Percentiles rank a stretch among this genome's conserved stretches.
Conservation (phyloP, 768 basidiomycete species). For the Tephrocybe sp. region DNA sequence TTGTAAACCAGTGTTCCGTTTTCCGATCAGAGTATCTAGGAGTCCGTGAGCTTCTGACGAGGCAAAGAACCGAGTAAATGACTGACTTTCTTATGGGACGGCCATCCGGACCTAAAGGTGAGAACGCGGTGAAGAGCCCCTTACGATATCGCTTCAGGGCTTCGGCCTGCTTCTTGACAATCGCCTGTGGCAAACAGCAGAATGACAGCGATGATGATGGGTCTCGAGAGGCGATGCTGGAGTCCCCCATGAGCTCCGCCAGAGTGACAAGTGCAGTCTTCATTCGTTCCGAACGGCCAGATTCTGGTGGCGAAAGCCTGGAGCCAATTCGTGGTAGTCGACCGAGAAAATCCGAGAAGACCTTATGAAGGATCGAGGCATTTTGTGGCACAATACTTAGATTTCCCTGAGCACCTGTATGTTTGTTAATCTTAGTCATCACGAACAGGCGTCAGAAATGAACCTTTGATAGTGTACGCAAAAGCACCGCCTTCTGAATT, state of each 20-base stretch:
- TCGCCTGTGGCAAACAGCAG: slow-evolving; percentile 55
- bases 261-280: slow-evolving; percentile 50
- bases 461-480: slow-evolving; percentile 65
- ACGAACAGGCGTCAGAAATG: background rate
- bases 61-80: background rate
- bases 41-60: slow-evolving; percentile 3
- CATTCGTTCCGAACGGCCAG: slow-evolving; percentile 49
- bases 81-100: slow-evolving; percentile 62
- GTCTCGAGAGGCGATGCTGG: slow-evolving; percentile 47
- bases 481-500: slow-evolving; percentile 50
- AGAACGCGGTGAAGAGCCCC: slow-evolving; percentile 46
- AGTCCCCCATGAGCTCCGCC: slow-evolving; percentile 48
- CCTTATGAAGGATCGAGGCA: slow-evolving; percentile 64
- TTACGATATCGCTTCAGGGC: slow-evolving; percentile 45
- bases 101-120: slow-evolving; percentile 58
- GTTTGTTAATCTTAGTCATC: background rate
- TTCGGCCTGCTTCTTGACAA: slow-evolving; percentile 52
- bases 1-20: slow-evolving; percentile 63
- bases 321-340: slow-evolving; percentile 52
- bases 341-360: slow-evolving; percentile 60
- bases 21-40: slow-evolving; percentile 61
- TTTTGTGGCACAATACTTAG: slow-evolving; percentile 55
- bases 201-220: slow-evolving; percentile 69
- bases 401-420: slow-evolving; percentile 53
- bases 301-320: slow-evolving; percentile 39